These are phyloP conservation scores for Ustilago lituana DNA, from an alignment of 1,284 basidiomycete species.

Conservation along the genomic window DNA sequence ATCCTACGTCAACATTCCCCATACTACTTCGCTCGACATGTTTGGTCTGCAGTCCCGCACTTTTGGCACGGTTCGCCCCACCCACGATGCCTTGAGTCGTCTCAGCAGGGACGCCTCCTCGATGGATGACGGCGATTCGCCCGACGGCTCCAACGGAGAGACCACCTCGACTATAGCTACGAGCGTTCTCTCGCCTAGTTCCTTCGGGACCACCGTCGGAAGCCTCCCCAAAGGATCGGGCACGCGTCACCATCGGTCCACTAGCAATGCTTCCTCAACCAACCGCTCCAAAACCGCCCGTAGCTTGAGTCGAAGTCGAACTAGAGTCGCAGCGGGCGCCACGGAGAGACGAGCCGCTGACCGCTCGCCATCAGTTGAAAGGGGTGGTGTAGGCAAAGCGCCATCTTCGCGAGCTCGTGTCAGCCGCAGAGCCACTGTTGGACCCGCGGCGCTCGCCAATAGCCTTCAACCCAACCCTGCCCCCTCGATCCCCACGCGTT, in stretches of 20 bases:
- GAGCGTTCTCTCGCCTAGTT: slow-evolving; percentile 48
- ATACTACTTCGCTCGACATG: slow-evolving; percentile 34
- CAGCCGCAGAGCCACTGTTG: slow-evolving; percentile 41
- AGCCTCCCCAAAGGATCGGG: slow-evolving; percentile 33
- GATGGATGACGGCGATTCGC: slow-evolving; percentile 52
- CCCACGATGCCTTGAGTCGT: slow-evolving; percentile 29
- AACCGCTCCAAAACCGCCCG: slow-evolving; percentile 37
- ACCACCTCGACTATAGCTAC: slow-evolving; percentile 50
- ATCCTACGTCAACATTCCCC: slow-evolving; percentile 46
- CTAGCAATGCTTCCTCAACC: slow-evolving; percentile 41
- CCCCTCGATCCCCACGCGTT: slow-evolving; percentile 9
- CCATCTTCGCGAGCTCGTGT: slow-evolving; percentile 44
- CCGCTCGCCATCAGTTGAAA: slow-evolving; percentile 47
- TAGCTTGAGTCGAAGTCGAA: slow-evolving; percentile 43
- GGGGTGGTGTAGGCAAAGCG: slow-evolving; percentile 51
- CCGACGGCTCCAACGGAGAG: slow-evolving; percentile 50
- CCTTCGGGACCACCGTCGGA: slow-evolving; percentile 33
- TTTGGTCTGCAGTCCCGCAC: slow-evolving; percentile 34
- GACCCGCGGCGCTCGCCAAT: slow-evolving; percentile 46
- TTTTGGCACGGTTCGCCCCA: slow-evolving; percentile 17
- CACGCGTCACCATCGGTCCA: slow-evolving; percentile 32
- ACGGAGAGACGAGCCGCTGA: slow-evolving; percentile 33
- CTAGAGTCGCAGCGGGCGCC: slow-evolving; percentile 18
- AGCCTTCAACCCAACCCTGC: slow-evolving; percentile 8
- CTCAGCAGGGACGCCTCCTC: slow-evolving; percentile 38